These are phyloP conservation scores for Butyriboletus loyo DNA, from an alignment of 768 basidiomycete genomes.

Conservation along the genomic window DNA sequence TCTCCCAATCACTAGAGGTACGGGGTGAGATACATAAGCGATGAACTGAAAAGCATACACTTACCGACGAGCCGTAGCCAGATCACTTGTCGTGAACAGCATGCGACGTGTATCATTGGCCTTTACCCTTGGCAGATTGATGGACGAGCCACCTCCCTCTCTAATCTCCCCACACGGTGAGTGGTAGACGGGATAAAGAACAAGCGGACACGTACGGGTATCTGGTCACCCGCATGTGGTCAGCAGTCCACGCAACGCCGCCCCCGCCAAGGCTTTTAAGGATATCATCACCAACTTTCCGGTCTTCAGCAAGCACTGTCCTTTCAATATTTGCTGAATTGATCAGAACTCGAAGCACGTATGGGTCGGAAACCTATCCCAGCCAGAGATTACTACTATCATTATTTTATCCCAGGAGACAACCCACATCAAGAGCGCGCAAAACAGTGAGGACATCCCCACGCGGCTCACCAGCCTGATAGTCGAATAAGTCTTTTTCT, in stretches of 20 bases:
- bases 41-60: conserved; percentile 13
- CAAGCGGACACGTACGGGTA: conserved; percentile 49
- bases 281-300: conserved; percentile 59
- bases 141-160: conserved; percentile 65
- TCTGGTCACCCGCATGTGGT: conserved; percentile 59
- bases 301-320: conserved; percentile 59
- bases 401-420: not conserved
- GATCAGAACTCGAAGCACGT: conserved; percentile 78
- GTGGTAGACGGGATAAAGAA: not conserved
- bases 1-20: conserved; percentile 44
- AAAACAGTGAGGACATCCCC: conserved; percentile 66
- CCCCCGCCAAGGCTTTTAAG: conserved; percentile 42
- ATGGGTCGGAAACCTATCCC: conserved; percentile 67
- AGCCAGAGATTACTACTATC: not conserved
- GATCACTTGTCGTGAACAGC: conserved; percentile 53
- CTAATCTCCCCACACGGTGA: conserved; percentile 32
- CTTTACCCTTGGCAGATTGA: conserved; percentile 31
- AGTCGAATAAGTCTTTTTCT: conserved; percentile 80
- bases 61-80: conserved; percentile 46
- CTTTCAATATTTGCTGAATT: conserved; percentile 72
- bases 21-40: not conserved
- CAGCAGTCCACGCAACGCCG: conserved; percentile 63
- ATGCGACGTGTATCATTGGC: conserved; percentile 40
- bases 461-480: conserved; percentile 66
- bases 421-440: conserved; percentile 71